A percentile compares a stretch with the other conserved stretches of the same genome.
Evolutionary conservation across 1,284 basidiomycete genomes (phyloP).

Genomic region (Pseudozyma hubeiensis): DNA sequence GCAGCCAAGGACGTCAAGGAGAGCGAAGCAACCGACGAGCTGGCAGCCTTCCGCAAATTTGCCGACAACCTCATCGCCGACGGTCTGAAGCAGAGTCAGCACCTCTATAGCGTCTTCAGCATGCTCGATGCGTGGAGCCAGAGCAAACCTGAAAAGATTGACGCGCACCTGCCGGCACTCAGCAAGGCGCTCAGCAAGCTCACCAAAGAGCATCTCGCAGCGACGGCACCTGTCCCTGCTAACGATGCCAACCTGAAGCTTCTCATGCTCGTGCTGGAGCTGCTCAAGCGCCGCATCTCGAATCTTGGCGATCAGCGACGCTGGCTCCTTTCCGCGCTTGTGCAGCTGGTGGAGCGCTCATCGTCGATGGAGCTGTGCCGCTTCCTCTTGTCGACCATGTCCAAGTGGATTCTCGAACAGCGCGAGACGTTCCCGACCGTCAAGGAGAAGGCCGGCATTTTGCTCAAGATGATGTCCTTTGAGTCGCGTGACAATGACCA

Average conservation of each 20-base stretch:
- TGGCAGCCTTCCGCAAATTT: slow-evolving; percentile 83
- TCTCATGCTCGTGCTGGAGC: slow-evolving; percentile 72
- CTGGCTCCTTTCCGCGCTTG: slow-evolving; percentile 80
- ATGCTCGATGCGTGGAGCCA: slow-evolving; percentile 91
- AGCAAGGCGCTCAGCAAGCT: slow-evolving; percentile 88
- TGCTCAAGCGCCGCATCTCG: slow-evolving; percentile 72
- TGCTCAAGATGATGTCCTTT: slow-evolving; percentile 90
- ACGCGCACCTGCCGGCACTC: slow-evolving; percentile 80
- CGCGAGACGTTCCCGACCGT: slow-evolving; percentile 76
- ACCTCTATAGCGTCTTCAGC: slow-evolving; percentile 82
- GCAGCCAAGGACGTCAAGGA: slow-evolving; percentile 29
- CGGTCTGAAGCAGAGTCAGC: slow-evolving; percentile 79
- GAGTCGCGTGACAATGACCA: slow-evolving; percentile 78
- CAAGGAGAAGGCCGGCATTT: slow-evolving; percentile 92
- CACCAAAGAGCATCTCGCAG: slow-evolving; percentile 86
- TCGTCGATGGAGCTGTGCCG: slow-evolving; percentile 82
- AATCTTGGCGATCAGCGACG: slow-evolving; percentile 73
- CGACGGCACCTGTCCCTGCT: slow-evolving; percentile 60
- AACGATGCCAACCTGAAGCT: slow-evolving; percentile 69
- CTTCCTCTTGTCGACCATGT: slow-evolving; percentile 86
- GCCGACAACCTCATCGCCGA: slow-evolving; percentile 82
- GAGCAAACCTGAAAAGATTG: slow-evolving; percentile 82
- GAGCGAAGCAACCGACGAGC: slow-evolving; percentile 69
- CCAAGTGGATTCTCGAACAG: slow-evolving; percentile 84
- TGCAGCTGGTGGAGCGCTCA: slow-evolving; percentile 91